Conservation (phyloP, 495 filamentous ascomycete species). For the Talaromyces nanjingensis region DNA sequence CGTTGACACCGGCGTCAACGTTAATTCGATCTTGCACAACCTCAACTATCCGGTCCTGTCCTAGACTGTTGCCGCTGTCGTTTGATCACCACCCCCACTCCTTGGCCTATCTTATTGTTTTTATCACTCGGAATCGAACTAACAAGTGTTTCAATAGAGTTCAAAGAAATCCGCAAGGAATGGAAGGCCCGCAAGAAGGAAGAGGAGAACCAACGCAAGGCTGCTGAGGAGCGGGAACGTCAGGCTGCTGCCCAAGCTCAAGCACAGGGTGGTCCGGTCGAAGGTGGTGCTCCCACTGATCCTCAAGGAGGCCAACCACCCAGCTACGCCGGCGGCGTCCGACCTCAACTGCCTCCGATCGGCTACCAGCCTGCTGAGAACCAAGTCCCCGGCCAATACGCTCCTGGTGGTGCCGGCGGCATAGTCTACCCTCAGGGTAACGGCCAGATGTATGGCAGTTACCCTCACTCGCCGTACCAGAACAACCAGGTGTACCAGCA, state of each 20-base stretch:
- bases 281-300: constrained; percentile 48
- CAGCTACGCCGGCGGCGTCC: constrained; percentile 50
- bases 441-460: constrained; percentile 66
- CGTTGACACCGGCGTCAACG: constrained; percentile 25
- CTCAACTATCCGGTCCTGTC: not conserved
- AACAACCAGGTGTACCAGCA: constrained; percentile 70
- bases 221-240: constrained; percentile 80
- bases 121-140: not conserved
- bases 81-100: not conserved
- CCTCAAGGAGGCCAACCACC: constrained; percentile 49
- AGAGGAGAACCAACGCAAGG: constrained; percentile 84
- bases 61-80: not conserved
- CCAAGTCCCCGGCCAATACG: constrained; percentile 60
- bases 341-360: constrained; percentile 79
- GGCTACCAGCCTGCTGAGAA: constrained; percentile 65
- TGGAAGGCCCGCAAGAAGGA: constrained; percentile 99
- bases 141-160: constrained; percentile 51
- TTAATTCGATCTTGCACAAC: constrained; percentile 20
- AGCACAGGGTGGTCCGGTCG: constrained; percentile 46
- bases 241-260: constrained; percentile 47
- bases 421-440: constrained; percentile 53
- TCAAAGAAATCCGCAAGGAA: constrained; percentile 98
- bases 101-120: constrained; percentile 3
- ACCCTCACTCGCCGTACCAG: constrained; percentile 72
- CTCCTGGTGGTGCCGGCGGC: constrained; percentile 45